Evolutionary conservation across 2,329 filamentous ascomycete species (phyloP), one percentile per base, ranked within the genome.

Genomic region (Cladophialophora immunda): DNA sequence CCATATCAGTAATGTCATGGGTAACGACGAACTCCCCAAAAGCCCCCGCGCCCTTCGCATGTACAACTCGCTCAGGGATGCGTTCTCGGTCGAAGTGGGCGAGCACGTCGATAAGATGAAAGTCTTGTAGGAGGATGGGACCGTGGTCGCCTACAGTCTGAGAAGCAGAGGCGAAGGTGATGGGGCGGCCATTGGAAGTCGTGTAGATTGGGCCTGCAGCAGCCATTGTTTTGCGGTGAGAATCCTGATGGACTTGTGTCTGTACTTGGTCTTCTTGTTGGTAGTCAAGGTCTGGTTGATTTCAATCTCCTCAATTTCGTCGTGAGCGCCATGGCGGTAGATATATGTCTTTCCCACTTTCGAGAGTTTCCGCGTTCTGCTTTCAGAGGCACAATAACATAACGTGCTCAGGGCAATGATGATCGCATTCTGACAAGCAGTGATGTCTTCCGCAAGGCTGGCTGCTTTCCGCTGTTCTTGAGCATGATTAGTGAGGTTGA

Each of bases 11-110:
- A 65, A 87, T 80, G 70, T 89, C 86, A 45, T 84, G 76, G 1
- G 85, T 87, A 13, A 85, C 82, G 73, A 89, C 86, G 67, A 89
- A 89, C 57, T 86, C 82, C 29, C 86, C 86, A 68, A 81, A 86
- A 0, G 84, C 84, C 29, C 85, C 87, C 17, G 81, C 81, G 13
- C 84, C 86, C 72, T 87, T 87, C n/a, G 87, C 86, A 69, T 89
- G 86, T 3, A 89, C 87, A 1, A 88, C 81, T 73, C 87, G 78
- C 73, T 89, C 87, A 0, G 87, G 87, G n/a, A 89, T 89, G n/a
- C 87, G 79, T 76, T 89, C 87, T 8, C 86, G 82, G 67, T 86
- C 82, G 71, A 89, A 89, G 72, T 89, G 86, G 2, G 87, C 82
- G 0, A 89, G 77, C 0, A 85, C 82, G 67, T 89, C 86, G 67